A percentile compares a stretch with the other conserved stretches of the same genome.
Conservation (phyloP, 1,284 basidiomycete genomes). For the Pseudozyma sp. region DNA sequence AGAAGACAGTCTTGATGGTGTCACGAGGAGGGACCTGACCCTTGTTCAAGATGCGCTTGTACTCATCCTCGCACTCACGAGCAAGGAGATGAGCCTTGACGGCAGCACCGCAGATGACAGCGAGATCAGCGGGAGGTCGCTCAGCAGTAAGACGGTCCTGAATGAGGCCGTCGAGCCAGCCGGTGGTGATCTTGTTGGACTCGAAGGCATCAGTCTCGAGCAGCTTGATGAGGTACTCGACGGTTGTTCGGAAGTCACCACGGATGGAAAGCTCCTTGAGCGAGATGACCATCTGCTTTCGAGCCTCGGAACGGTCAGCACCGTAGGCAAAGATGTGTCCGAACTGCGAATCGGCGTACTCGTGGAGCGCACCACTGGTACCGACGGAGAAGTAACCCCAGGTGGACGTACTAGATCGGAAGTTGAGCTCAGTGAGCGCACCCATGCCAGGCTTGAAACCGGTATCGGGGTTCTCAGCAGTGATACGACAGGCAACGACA, state of each 20-base stretch:
- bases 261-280: slow-evolving; percentile 98
- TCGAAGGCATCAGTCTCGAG: slow-evolving; percentile 96
- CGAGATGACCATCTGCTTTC: slow-evolving; percentile 99
- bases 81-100: slow-evolving; percentile 93
- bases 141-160: slow-evolving; percentile 95
- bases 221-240: slow-evolving; percentile 93
- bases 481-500: slow-evolving; percentile 98
- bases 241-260: slow-evolving; percentile 97
- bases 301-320: slow-evolving; percentile 90
- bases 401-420: slow-evolving; percentile 87
- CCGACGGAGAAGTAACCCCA: slow-evolving; percentile 99
- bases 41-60: slow-evolving; percentile 95
- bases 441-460: slow-evolving; percentile 99
- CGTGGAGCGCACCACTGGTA: slow-evolving; percentile 94
- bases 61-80: slow-evolving; percentile 89
- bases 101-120: slow-evolving; percentile 92
- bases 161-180: slow-evolving; percentile 98
- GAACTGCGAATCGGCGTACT: slow-evolving; percentile 84
- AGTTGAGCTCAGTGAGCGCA: slow-evolving; percentile 96
- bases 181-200: slow-evolving; percentile 97
- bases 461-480: slow-evolving; percentile 98
- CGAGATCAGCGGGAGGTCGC: slow-evolving; percentile 88
- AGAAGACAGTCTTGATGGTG: slow-evolving; percentile 95
- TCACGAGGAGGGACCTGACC: slow-evolving; percentile 96
- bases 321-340: slow-evolving; percentile 99